Evolutionary conservation across 176 grass and related monocot genomes (phyloP).

Genomic region (Musa troglodytarum): DNA sequence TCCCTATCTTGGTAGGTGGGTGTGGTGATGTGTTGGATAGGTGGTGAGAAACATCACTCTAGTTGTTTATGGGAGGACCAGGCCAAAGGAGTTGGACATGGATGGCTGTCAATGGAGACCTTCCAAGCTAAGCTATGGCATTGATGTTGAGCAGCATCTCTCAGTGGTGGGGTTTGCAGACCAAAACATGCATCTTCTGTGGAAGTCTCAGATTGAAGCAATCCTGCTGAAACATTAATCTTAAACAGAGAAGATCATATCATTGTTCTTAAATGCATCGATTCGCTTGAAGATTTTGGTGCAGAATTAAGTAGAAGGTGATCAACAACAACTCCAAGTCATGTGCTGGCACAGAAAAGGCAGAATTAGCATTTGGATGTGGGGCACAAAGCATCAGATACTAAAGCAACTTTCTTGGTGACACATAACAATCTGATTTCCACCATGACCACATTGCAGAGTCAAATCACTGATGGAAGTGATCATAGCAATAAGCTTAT

Average conservation of each 20-base stretch:
- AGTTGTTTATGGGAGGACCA: neutral
- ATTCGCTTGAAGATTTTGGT: too few relatives aligned
- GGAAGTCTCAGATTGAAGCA: too few relatives aligned
- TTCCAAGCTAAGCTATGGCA: slow-evolving; percentile 1
- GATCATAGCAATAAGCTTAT: neutral
- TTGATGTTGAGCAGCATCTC: neutral
- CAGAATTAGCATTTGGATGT: neutral
- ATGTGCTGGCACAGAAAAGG: slow-evolving; percentile 3
- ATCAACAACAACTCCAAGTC: neutral
- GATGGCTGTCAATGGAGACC: neutral
- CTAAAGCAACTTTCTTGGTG: neutral
- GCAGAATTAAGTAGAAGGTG: too few relatives aligned
- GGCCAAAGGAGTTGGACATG: too few relatives aligned
- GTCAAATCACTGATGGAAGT: neutral
- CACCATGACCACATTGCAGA: neutral
- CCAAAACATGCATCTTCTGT: too few relatives aligned
- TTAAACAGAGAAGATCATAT: too few relatives aligned
- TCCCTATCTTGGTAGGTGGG: too few relatives aligned
- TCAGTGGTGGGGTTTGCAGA: neutral
- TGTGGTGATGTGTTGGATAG: too few relatives aligned
- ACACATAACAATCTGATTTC: neutral
- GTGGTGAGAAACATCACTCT: neutral
- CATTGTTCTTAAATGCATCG: too few relatives aligned
- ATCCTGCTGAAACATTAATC: too few relatives aligned
- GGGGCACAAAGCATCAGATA: too few relatives aligned